Conservation (phyloP, 345 rosid genomes). For the Syzygium grande region DNA sequence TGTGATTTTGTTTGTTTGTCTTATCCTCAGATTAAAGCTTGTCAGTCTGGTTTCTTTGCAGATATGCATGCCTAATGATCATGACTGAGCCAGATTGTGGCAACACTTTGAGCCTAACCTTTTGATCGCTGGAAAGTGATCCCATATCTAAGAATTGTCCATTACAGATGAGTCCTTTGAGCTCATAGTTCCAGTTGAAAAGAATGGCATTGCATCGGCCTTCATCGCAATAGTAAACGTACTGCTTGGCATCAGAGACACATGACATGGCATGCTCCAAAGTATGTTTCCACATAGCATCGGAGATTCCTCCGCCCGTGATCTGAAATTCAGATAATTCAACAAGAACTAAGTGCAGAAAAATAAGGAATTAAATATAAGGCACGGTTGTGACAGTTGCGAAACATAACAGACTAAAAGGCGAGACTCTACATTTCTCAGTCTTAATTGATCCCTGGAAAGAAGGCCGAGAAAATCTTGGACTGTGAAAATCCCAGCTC, state of each 20-base stretch:
- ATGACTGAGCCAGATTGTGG: neutral
- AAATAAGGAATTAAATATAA: neutral
- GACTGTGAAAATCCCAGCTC: fast-evolving
- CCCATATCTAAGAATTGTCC: neutral
- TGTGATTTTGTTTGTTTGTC: neutral
- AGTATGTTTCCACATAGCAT: neutral
- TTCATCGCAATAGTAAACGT: neutral
- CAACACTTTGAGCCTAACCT: neutral
- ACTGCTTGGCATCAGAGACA: neutral
- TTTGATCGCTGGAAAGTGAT: neutral
- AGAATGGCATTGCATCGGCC: neutral
- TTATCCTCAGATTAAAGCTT: neutral
- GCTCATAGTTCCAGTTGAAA: neutral
- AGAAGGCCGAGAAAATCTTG: neutral
- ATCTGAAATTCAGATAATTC: neutral
- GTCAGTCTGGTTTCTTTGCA: neutral
- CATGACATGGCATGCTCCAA: neutral
- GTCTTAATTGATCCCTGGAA: neutral
- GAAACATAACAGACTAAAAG: neutral
- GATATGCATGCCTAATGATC: neutral
- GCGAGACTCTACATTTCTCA: neutral
- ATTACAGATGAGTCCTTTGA: neutral
- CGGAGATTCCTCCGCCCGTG: fast-evolving
- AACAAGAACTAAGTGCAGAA: neutral
- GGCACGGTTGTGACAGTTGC: neutral